Base-by-base conservation (phyloP, 352 stramenopile genomes). In the Phytophthora hybrid region DNA sequence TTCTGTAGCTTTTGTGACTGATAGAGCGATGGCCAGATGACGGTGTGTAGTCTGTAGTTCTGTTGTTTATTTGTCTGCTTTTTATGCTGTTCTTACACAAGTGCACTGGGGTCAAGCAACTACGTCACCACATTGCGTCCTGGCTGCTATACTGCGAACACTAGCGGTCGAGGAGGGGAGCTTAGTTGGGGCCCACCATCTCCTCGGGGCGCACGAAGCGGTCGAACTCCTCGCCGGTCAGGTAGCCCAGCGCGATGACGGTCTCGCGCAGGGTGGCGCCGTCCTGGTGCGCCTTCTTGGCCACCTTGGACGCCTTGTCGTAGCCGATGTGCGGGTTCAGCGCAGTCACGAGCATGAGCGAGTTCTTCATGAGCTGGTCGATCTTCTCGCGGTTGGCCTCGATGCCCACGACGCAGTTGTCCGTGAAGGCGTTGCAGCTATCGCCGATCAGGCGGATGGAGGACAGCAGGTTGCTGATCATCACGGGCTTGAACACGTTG, bases 401-500 rank as follows among this genome's bases (percentile, higher is more conserved):
- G 56, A 99, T 98, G 39, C 96, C 96, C 14, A 90, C 86, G 6
- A 99, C 88, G 78, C 97, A 99, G 54, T 95, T 94, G 69, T 97
- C 80, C n/a, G 95, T 92, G 80, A 99, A 99, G 59, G 81, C 91
- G 31, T 75, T 72, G 58, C 80, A 82, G 34, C 90, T 90, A 82
- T 99, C 94, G 31, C 94, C 96, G 63, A 99, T 83, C 23, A 99
- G 76, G 37, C 84, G 81, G 58, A 94, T 87, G 8, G 84, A 93
- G 34, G 78, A 90, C 58, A 95, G 74, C 51, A 93, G 67, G 69
- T 98, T 98, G 52, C 85, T 88, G 59, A 94, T 94, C 93, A 99
- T 99, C 52, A 99, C 90, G 16, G 97, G 97, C 81, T 99, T 99
- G 84, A 99, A 99, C 37, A 99, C 96, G 78, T 99, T 99, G 21